Evolutionary conservation across 2,329 filamentous ascomycete species (phyloP), one percentile per base, ranked within the genome.

Genomic region (Microcyclospora pomicola): DNA sequence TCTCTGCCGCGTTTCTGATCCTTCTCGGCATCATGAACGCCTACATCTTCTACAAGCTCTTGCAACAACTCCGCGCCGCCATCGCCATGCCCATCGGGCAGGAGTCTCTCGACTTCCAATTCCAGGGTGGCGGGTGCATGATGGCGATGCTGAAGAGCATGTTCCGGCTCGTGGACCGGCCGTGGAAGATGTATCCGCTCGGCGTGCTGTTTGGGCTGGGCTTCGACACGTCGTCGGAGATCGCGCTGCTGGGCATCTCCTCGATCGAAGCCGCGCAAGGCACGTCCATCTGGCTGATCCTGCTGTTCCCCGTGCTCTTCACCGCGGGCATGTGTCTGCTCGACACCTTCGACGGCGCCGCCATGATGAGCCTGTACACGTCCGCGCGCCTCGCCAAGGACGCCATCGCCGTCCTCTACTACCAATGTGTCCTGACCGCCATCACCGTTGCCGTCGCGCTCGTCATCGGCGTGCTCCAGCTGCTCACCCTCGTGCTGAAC

Each of bases 171-270:
- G 73, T 79, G 49, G 69, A 79, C 48, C 60, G 65, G 56, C 81
- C 83, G 0, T 96, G 88, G 88, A 96, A 96, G 60, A 94, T 94
- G 86, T 91, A 92, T 49, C 86, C 85, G 0, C 65, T 94, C 0
- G 88, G 88, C 0, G 70, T 96, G 0, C 65, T 96, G 4, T 96
- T 68, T 40, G 91, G 88, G 0, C 68, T 96, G 0, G 91, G 88
- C 0, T 96, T 98, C 56, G 91, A 96, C 56, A 96, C 91, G 0
- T 92, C 82, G 31, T 93, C 84, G 6, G 88, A 98, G 59, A 83
- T 96, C 52, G 88, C 91, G 0, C 71, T 98, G 6, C 63, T 98
- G 1, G 91, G 88, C 0, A 93, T 96, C 45, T 82, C 84, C 0
- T 86, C 82, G 24, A 77, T 98, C 2, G 82, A 95, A 52, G 87